These are phyloP conservation scores for Paracamarosporium sp. DNA, from an alignment of 2,329 filamentous ascomycete genomes.

Conservation along the genomic window DNA sequence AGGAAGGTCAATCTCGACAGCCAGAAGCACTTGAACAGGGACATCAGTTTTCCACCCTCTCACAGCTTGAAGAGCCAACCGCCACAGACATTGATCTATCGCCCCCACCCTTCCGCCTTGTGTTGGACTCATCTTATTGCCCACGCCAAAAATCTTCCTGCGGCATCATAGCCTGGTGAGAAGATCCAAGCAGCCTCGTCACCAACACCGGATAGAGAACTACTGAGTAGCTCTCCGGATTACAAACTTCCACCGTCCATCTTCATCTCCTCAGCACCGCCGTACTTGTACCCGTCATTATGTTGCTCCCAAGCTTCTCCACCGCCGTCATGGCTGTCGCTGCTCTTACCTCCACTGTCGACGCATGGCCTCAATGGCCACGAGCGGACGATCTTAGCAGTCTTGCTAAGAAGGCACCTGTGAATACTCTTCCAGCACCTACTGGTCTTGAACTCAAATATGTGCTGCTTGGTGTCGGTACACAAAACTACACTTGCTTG, in stretches of 20 bases:
- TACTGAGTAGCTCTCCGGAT: not conserved
- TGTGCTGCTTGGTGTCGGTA: constrained; percentile 57
- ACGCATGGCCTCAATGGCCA: constrained; percentile 21
- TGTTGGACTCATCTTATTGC: not conserved
- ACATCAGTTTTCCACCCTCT: constrained; percentile 6
- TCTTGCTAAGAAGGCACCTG: constrained; percentile 34
- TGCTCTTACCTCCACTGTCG: constrained; percentile 23
- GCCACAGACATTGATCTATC: constrained; percentile 7
- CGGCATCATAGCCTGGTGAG: not conserved
- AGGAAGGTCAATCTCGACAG: constrained; percentile 13
- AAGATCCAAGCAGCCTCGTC: not conserved
- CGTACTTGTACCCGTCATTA: constrained; percentile 18
- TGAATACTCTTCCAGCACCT: constrained; percentile 36
- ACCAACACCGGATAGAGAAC: not conserved
- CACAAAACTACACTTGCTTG: constrained; percentile 60
- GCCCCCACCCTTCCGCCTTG: constrained; percentile 5
- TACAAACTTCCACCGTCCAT: not conserved
- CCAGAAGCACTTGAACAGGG: constrained; percentile 3
- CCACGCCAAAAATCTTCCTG: constrained; percentile 1
- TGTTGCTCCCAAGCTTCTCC: constrained; percentile 37
- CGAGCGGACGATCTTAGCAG: constrained; percentile 28
- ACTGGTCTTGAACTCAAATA: constrained; percentile 50
- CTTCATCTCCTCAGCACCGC: not conserved
- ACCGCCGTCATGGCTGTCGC: constrained; percentile 28
- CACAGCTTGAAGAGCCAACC: not conserved